Conservation (phyloP, 257 asterid genomes). For the Solanum ahanhuiri region DNA sequence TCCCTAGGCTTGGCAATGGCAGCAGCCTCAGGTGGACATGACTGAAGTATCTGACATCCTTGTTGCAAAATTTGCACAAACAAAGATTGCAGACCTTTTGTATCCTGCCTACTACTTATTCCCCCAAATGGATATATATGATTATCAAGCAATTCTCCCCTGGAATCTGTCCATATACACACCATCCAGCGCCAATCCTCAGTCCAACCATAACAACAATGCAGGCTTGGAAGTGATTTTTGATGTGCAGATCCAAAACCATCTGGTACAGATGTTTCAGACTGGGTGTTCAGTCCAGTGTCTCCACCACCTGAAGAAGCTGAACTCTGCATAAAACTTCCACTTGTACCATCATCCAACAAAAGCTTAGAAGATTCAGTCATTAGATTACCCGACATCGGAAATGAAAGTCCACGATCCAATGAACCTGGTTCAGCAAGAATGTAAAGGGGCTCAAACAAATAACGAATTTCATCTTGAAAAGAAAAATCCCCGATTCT, state of each 20-base stretch:
- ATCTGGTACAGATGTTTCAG: constrained; percentile 60
- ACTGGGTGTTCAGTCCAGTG: constrained; percentile 52
- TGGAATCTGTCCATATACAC: constrained; percentile 94
- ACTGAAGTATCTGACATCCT: constrained; percentile 97
- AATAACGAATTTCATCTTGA: constrained; percentile 64
- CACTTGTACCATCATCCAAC: constrained; percentile 72
- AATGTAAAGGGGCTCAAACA: constrained; percentile 93
- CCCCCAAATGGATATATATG: constrained; percentile 95
- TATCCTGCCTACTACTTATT: constrained; percentile 94
- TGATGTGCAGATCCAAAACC: constrained; percentile 60
- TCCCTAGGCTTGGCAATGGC: constrained; percentile 76
- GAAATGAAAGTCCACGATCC: constrained; percentile 69
- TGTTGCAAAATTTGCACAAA: constrained; percentile 90
- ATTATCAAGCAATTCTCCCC: constrained; percentile 95
- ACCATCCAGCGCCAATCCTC: constrained; percentile 99
- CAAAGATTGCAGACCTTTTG: constrained; percentile 95
- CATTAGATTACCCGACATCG: constrained; percentile 42
- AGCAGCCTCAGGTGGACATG: constrained; percentile 57
- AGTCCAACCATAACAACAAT: constrained; percentile 99
- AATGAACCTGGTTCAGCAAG: constrained; percentile 93
- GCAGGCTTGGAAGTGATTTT: constrained; percentile 74
- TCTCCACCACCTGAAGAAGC: constrained; percentile 68
- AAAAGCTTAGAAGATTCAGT: constrained; percentile 55
- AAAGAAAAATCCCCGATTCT: constrained; percentile 55
- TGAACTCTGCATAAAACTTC: constrained; percentile 57